Base-by-base conservation (phyloP, 1,284 basidiomycete species). In the Apiotrichum akiyoshidainum region DNA sequence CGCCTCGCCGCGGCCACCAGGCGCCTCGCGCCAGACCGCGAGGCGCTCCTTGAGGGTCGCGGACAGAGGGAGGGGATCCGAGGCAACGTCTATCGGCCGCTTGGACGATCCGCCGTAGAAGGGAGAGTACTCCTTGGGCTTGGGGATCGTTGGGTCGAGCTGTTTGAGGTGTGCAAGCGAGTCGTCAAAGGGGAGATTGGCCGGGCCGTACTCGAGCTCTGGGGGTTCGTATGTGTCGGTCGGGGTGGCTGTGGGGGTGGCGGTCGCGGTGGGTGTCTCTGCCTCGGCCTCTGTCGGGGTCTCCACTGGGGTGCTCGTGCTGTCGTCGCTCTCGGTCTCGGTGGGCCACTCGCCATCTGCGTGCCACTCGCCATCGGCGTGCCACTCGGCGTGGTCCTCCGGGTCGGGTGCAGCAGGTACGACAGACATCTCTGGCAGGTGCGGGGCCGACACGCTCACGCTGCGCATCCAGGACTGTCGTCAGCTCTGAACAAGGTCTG, bases 21-120 rank as follows among this genome's bases (percentile, higher is more conserved):
- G 80, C 1, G 80, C 73, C 11, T 70, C 61, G 33, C 73, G 66
- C 78, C 80, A 81, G 5, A 68, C 77, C 11, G 71, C 61, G 4
- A 82, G 64, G 10, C 81, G 65, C 31, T 80, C 74, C 21, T 65
- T 45, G 4, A 80, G 64, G 1, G 71, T 68, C 9, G 81, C 78
- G 1, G 67, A 56, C 1, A 78, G 39, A 1, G 77, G 76, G 12
- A 82, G 65, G 1, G 80, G 66, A 13, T 77, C 70, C 0, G 74
- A 76, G 10, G 72, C 48, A 45, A 77, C 61, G 60, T 78, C 77
- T 54, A 78, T 76, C 46, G 64, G 65, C 2, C 70, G 62, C 4
- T 17, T 34, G 17, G 53, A 55, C 5, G 6, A 10, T 8, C 60
- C 60, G 33, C 60, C 60, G 39, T 62, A 62, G 52, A 52, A 61